A percentile compares a stretch with the other conserved stretches of the same genome.
Evolutionary conservation across 345 rosid species (phyloP).

Genomic region (Populus nigra): DNA sequence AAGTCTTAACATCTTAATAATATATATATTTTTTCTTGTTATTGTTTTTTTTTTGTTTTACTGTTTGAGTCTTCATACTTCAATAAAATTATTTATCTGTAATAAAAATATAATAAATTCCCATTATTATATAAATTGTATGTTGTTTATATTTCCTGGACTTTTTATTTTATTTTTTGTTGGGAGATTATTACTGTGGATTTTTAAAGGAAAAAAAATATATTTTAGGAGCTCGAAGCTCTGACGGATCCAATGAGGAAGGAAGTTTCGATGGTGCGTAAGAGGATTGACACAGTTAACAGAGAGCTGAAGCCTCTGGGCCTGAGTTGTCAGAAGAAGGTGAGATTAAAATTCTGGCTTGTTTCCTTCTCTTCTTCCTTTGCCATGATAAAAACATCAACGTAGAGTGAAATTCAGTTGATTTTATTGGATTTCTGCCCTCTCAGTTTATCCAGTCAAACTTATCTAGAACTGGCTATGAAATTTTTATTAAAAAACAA

Average conservation of each 20-base stretch:
- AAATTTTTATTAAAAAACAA: too few species aligned
- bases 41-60: too few species aligned
- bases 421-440: too few species aligned
- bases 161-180: neutral
- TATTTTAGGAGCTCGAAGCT: conserved; percentile 60
- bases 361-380: neutral
- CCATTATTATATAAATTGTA: neutral
- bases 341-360: conserved; percentile 1
- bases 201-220: neutral
- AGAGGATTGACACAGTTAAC: conserved; percentile 49
- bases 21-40: neutral
- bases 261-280: conserved; percentile 50
- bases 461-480: too few species aligned
- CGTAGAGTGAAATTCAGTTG: too few species aligned
- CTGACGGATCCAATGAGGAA: conserved; percentile 70
- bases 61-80: too few species aligned
- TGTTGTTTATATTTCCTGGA: neutral
- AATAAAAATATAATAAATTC: neutral
- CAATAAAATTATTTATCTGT: too few species aligned
- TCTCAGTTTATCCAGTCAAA: too few species aligned
- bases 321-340: conserved; percentile 61
- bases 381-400: neutral
- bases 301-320: conserved; percentile 60
- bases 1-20: conserved; percentile 22
- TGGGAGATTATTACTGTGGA: neutral